A percentile compares a stretch with the other conserved stretches of the same genome.
phyloP scores from a whole-genome alignment of 305 asterid species.

The Galium porrigens region DNA sequence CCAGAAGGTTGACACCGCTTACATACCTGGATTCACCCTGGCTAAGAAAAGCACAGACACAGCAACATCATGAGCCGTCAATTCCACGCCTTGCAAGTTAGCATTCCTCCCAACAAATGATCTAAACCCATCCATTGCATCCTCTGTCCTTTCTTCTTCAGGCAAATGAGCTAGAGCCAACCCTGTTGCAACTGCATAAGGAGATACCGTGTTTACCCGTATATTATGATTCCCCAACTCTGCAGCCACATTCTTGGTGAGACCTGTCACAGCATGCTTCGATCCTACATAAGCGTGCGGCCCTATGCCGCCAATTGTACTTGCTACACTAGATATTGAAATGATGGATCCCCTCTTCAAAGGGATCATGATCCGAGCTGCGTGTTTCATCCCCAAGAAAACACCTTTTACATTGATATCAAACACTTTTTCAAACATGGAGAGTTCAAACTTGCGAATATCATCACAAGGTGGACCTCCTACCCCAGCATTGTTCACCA shows the following conservation, averaged over 20 bases:
- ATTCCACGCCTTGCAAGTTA: conserved; percentile 67
- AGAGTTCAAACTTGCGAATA: conserved; percentile 50
- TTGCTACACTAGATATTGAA: conserved; percentile 51
- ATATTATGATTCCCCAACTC: conserved; percentile 76
- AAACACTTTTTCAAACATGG: conserved; percentile 44
- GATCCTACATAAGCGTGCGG: conserved; percentile 74
- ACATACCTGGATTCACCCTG: conserved; percentile 74
- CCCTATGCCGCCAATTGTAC: conserved; percentile 41
- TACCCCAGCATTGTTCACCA: conserved; percentile 82
- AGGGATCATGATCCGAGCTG: conserved; percentile 79
- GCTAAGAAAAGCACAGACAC: conserved; percentile 70
- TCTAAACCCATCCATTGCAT: conserved; percentile 46
- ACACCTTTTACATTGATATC: conserved; percentile 71
- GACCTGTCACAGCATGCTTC: conserved; percentile 76
- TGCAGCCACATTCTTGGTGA: conserved; percentile 68
- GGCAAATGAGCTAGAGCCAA: conserved; percentile 61
- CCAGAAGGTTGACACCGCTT: conserved; percentile 67
- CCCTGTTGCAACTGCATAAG: conserved; percentile 60
- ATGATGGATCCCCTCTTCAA: conserved; percentile 59
- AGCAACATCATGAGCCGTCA: conserved; percentile 55
- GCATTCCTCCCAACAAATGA: conserved; percentile 39
- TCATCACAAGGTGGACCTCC: conserved; percentile 56
- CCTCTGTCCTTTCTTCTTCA: conserved; percentile 60
- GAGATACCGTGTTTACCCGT: conserved; percentile 79
- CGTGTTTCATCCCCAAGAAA: conserved; percentile 85